Evolutionary conservation across 2,329 filamentous ascomycete genomes (phyloP).

Genomic region (Hymenoscyphus fructigenus): DNA sequence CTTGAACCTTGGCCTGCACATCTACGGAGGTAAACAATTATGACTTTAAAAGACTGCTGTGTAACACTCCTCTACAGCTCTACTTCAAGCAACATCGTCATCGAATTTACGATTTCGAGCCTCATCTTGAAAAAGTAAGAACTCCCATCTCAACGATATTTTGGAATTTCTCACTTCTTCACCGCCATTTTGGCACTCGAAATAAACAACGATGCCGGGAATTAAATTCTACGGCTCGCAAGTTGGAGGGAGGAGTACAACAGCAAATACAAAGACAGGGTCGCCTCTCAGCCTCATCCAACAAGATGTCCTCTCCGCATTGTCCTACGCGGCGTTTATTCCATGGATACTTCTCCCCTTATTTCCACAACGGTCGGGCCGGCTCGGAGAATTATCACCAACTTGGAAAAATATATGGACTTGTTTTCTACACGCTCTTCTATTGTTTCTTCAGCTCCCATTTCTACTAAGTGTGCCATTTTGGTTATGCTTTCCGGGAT

Average conservation of each 20-base stretch:
- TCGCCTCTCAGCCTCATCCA: constrained; percentile 40
- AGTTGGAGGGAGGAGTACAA: constrained; percentile 55
- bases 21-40: neutral
- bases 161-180: neutral
- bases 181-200: constrained; percentile 4
- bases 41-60: neutral
- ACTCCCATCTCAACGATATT: neutral
- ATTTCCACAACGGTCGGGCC: constrained; percentile 49
- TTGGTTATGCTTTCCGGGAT: constrained; percentile 49
- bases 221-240: constrained; percentile 60
- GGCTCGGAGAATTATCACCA: constrained; percentile 64
- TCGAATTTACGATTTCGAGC: neutral
- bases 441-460: constrained; percentile 56
- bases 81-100: neutral
- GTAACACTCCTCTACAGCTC: neutral
- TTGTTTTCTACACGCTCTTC: constrained; percentile 56
- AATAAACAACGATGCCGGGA: constrained; percentile 28
- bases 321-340: constrained; percentile 40
- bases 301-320: constrained; percentile 41
- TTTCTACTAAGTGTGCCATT: constrained; percentile 61
- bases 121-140: neutral
- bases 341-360: constrained; percentile 63
- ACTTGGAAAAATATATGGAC: constrained; percentile 56
- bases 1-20: neutral
- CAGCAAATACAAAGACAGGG: constrained; percentile 60